phyloP scores from a whole-genome alignment of 345 rosid genomes.

The Carallia brachiata region DNA sequence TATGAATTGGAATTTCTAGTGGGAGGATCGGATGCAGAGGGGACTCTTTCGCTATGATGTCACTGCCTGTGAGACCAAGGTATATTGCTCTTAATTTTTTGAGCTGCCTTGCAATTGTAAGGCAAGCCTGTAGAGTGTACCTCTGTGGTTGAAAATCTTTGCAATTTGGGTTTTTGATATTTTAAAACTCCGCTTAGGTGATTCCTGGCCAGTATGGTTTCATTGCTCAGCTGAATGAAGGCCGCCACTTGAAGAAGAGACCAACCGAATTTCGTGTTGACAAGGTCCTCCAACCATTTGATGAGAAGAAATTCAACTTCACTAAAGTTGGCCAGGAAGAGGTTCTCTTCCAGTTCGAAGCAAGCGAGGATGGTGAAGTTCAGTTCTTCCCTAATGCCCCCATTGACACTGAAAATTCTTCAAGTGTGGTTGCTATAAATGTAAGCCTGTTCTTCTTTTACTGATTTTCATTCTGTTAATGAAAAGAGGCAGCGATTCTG shows the following conservation, averaged over 20 bases:
- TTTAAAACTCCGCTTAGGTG: constrained; percentile 43
- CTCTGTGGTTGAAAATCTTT: background rate
- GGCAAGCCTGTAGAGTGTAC: background rate
- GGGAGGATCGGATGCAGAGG: constrained; percentile 91
- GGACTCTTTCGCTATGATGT: constrained; percentile 97
- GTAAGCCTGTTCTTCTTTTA: constrained; percentile 32
- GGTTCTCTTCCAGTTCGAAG: constrained; percentile 89
- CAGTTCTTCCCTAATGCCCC: constrained; percentile 66
- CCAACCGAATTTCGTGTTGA: constrained; percentile 94
- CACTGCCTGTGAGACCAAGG: constrained; percentile 95
- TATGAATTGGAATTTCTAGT: constrained; percentile 38
- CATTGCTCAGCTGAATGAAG: constrained; percentile 92
- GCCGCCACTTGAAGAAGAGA: constrained; percentile 94
- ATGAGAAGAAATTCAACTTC: constrained; percentile 87
- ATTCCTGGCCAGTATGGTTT: constrained; percentile 82
- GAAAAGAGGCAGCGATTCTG: background rate
- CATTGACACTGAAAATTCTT: constrained; percentile 59
- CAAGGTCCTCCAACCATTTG: constrained; percentile 90
- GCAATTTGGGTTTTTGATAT: constrained; percentile 3
- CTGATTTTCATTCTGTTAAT: background rate
- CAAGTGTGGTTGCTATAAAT: constrained; percentile 93
- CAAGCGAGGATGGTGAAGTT: constrained; percentile 62
- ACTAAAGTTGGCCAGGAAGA: constrained; percentile 95
- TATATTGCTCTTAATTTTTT: constrained; percentile 10
- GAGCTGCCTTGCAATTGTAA: background rate